phyloP scores from a whole-genome alignment of 2,329 filamentous ascomycete genomes.

The Epichloe gansuensis region DNA sequence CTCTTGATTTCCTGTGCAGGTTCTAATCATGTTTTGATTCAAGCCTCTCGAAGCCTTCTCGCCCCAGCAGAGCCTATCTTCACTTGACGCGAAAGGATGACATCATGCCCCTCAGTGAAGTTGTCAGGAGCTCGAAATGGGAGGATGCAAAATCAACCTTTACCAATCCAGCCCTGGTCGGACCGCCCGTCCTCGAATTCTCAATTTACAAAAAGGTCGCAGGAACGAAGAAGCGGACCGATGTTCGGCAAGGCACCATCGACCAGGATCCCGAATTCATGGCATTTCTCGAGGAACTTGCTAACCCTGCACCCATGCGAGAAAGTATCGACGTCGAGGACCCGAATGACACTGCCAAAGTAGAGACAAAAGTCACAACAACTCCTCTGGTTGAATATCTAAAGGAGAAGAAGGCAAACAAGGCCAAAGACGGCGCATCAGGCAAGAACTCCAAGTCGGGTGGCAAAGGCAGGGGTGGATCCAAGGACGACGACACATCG shows the following conservation, averaged over 20 bases:
- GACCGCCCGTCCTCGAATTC: conserved; percentile 70
- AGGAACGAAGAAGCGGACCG: conserved; percentile 58
- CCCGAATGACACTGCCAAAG: conserved; percentile 29
- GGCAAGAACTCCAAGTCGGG: conserved; percentile 36
- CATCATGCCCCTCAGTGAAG: conserved; percentile 54
- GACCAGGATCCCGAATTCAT: conserved; percentile 96
- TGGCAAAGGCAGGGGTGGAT: conserved; percentile 33
- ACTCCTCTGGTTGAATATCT: conserved; percentile 86
- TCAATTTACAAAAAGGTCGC: conserved; percentile 77
- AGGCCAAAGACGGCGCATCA: conserved; percentile 40
- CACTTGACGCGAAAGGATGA: conserved; percentile 64
- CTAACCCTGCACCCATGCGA: conserved; percentile 47
- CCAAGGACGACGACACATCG: conserved; percentile 36
- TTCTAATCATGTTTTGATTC: conserved; percentile 3
- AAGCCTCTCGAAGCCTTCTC: conserved; percentile 75
- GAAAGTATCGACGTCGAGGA: conserved; percentile 31
- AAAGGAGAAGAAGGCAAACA: conserved; percentile 81
- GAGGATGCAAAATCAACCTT: conserved; percentile 71
- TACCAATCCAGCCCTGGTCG: conserved; percentile 59
- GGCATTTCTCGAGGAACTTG: conserved; percentile 77
- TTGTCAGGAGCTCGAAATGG: conserved; percentile 58
- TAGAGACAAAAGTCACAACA: conserved; percentile 54
- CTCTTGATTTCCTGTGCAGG: conserved; percentile 2
- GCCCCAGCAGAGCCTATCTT: conserved; percentile 69
- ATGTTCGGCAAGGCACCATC: conserved; percentile 84